A percentile compares a stretch with the other conserved stretches of the same genome.
Conservation (phyloP, 208 protist species). For the Leishmania lainsoni region DNA sequence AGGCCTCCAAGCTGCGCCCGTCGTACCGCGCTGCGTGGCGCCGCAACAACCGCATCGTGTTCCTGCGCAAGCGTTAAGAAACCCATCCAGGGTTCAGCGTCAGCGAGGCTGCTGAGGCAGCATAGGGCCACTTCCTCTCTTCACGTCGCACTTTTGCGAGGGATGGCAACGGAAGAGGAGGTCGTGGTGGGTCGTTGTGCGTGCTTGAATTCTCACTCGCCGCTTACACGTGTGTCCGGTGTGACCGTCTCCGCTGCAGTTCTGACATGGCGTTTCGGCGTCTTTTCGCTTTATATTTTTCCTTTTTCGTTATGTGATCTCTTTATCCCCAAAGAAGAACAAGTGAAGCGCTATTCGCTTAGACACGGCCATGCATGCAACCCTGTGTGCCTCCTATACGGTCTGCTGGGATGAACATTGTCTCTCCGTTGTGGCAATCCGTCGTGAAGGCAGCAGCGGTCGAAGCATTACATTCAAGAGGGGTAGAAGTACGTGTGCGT, state of each 20-base stretch:
- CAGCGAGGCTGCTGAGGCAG: neutral
- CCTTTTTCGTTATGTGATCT: neutral
- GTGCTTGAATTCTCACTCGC: neutral
- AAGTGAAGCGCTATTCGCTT: too few relatives aligned
- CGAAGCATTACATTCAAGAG: neutral
- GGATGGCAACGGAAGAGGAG: neutral
- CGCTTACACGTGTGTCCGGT: neutral
- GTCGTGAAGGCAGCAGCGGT: neutral
- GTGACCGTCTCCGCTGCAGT: neutral
- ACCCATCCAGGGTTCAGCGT: neutral
- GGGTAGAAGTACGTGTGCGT: neutral
- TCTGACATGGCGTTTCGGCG: neutral
- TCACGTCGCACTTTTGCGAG: neutral
- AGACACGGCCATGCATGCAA: neutral
- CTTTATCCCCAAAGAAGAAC: neutral
- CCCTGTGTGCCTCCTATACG: neutral
- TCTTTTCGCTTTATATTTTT: neutral
- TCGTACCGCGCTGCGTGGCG: slow-evolving; percentile 98
- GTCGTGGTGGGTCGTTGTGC: neutral
- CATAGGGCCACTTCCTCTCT: neutral
- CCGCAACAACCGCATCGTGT: slow-evolving; percentile 96
- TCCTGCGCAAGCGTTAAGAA: slow-evolving; percentile 91
- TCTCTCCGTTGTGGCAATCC: neutral
- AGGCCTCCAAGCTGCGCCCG: slow-evolving; percentile 95
- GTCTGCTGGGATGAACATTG: neutral